Conservation (phyloP, 1,139 yeast genomes). For the Kodamaea fungicola region DNA sequence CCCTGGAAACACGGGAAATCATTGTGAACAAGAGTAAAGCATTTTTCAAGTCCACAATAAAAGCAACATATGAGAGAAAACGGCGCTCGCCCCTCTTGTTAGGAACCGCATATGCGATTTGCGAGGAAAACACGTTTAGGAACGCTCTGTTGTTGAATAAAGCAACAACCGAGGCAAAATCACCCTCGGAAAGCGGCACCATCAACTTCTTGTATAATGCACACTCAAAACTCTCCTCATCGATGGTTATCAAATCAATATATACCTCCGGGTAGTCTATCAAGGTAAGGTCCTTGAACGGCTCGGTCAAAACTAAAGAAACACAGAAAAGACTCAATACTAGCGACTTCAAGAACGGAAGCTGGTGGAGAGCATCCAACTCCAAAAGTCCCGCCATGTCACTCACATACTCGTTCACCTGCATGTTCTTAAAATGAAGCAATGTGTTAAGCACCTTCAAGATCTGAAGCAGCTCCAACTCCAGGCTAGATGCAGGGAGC, state of each 20-base stretch:
- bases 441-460: constrained; percentile 19
- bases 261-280: constrained; percentile 17
- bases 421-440: constrained; percentile 23
- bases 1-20: constrained; percentile 20
- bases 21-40: constrained; percentile 27
- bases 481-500: constrained; percentile 2
- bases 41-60: constrained; percentile 29
- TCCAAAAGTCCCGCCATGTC: constrained; percentile 17
- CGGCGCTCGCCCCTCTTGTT: constrained; percentile 1
- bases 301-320: constrained; percentile 24
- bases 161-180: constrained; percentile 2
- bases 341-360: constrained; percentile 15
- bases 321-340: constrained; percentile 25
- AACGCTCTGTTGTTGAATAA: constrained; percentile 9
- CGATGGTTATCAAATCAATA: constrained; percentile 17
- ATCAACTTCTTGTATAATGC: constrained; percentile 16
- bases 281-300: constrained; percentile 27
- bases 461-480: constrained; percentile 3
- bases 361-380: constrained; percentile 3
- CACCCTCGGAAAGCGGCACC: constrained; percentile 12
- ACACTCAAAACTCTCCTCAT: constrained; percentile 15
- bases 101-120: constrained; percentile 25
- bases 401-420: constrained; percentile 21
- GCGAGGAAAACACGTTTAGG: constrained; percentile 10
- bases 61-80: constrained; percentile 22